These are phyloP conservation scores for Diaporthe sp. DNA, from an alignment of 2,329 filamentous ascomycete genomes.

Conservation along the genomic window DNA sequence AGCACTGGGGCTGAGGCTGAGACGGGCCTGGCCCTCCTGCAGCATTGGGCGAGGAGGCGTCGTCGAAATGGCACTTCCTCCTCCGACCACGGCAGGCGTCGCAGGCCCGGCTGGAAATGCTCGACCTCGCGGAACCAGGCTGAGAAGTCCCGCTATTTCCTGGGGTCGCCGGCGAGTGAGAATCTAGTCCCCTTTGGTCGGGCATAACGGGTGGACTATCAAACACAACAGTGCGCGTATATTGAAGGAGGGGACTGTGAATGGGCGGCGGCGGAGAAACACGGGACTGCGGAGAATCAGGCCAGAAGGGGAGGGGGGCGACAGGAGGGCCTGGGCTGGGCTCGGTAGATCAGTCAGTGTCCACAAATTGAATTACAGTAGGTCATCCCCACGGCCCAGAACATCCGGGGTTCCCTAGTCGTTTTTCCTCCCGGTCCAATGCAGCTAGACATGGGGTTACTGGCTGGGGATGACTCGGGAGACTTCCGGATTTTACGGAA, in stretches of 20 bases:
- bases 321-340: neutral
- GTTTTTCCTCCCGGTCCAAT: neutral
- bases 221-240: neutral
- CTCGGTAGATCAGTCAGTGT: constrained; percentile 2
- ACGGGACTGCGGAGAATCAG: constrained; percentile 11
- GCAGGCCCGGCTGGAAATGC: constrained; percentile 14
- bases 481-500: constrained; percentile 25
- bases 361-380: neutral
- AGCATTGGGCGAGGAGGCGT: neutral
- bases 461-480: constrained; percentile 25
- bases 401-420: constrained; percentile 30
- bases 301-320: neutral
- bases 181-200: neutral
- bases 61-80: constrained; percentile 12
- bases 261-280: constrained; percentile 15
- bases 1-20: constrained; percentile 14
- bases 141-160: constrained; percentile 11
- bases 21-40: neutral
- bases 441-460: constrained; percentile 25
- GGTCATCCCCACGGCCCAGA: constrained; percentile 12
- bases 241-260: constrained; percentile 3
- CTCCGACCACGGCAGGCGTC: constrained; percentile 23
- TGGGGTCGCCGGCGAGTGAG: neutral
- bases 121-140: constrained; percentile 12
- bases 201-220: neutral